A percentile compares a stretch with the other conserved stretches of the same genome.
Conservation (phyloP, 768 basidiomycete genomes). For the Amylocystis lapponica region DNA sequence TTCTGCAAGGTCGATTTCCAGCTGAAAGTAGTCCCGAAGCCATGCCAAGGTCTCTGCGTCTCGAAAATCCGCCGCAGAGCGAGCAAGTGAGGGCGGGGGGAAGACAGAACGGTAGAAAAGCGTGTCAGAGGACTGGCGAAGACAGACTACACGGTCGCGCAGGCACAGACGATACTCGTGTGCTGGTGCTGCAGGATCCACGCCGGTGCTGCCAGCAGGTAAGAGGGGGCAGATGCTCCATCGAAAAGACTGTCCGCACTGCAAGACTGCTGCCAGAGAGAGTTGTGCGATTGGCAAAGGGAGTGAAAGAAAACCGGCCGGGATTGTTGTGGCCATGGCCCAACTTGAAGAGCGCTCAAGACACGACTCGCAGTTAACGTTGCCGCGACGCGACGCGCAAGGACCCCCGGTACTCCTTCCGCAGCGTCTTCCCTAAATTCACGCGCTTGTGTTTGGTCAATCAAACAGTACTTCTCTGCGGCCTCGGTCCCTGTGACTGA, state of each 20-base stretch:
- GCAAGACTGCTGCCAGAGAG: constrained; percentile 70
- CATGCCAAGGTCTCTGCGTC: constrained; percentile 67
- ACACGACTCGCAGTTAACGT: too few relatives aligned
- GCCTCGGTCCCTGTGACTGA: too few relatives aligned
- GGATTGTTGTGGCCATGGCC: constrained; percentile 5
- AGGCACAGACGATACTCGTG: constrained; percentile 79
- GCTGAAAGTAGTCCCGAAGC: constrained; percentile 86
- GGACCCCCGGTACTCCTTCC: too few relatives aligned
- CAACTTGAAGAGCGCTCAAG: too few relatives aligned
- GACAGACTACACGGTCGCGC: constrained; percentile 76
- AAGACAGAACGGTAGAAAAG: constrained; percentile 71
- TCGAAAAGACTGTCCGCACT: constrained; percentile 82
- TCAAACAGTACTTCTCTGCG: too few relatives aligned
- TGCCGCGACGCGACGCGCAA: too few relatives aligned
- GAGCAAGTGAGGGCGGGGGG: constrained; percentile 35
- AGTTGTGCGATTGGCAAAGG: constrained; percentile 63
- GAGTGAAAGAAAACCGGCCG: constrained; percentile 45
- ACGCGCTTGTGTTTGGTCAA: too few relatives aligned
- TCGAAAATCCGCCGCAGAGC: constrained; percentile 26
- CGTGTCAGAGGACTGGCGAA: constrained; percentile 60
- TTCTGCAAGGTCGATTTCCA: constrained; percentile 62
- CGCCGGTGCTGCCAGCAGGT: constrained; percentile 6
- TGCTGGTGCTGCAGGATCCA: constrained; percentile 15
- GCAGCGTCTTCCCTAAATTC: too few relatives aligned
- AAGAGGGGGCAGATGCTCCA: constrained; percentile 56